Base-by-base conservation (phyloP, 345 rosid genomes). In the Eucalyptus viminalis region DNA sequence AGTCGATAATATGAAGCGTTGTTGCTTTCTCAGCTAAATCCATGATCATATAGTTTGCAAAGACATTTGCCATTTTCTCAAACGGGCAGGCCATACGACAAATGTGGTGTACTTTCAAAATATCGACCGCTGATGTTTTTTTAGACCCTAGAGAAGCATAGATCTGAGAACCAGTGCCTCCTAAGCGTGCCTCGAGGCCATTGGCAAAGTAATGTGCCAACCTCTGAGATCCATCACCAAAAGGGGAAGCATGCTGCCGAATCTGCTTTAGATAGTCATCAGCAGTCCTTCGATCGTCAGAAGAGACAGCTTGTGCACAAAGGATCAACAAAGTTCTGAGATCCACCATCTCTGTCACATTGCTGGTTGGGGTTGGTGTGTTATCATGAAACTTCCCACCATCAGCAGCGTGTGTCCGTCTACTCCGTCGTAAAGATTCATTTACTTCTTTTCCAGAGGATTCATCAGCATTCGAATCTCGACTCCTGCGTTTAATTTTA, bases 251-350 rank as follows among this genome's bases (percentile, higher is more conserved):
- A 90, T 96, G 93, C 91, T 93, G 92, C 91, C 97, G 90, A 86
- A 97, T 94, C 95, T 95, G 97, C 91, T 94, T 96, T 89, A 97
- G 90, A 37, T 93, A 91, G 80, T 96, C 98, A 76, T 90, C 88
- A 65, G 98, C 96, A 56, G 95, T 95, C 90, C 95, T 93, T 40
- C 91, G 91, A 90, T 97, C 97, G 91, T 94, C 93, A 17, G 92
- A 80, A 22, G 98, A 92, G 51, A 95, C 93, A 51, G 99, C 96
- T 91, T 97, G 99, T 27, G 99, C 98, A 88, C 98, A 96, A 25
- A 92, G 92, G 37, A 95, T 92, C 92, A 96, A 91, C 31, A 96
- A 95, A 56, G 94, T 93, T 90, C 99, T 94, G 87, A 96, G 89
- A 92, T 97, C 99, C 90, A 92, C 96, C 29, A 92, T 93, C 89